Conservation (phyloP, 164 flowering plant genomes). For the Magnolia sinica region DNA sequence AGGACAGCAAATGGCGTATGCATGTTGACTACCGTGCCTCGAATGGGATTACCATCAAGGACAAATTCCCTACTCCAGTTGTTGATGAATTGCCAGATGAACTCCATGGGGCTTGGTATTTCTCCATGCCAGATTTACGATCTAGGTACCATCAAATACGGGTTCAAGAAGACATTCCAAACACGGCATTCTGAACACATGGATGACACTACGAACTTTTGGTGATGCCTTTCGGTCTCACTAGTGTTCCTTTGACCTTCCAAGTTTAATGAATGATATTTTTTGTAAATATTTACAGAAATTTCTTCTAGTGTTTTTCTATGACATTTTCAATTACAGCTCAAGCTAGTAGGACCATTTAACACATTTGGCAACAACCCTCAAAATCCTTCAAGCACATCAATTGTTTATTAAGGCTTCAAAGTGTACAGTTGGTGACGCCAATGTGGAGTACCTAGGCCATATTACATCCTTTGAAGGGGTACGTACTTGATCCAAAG, state of each 20-base stretch:
- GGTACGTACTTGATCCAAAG: background rate
- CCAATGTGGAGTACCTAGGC: background rate
- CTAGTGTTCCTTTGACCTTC: background rate
- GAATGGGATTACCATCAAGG: constrained; percentile 1
- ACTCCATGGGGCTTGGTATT: constrained; percentile 10
- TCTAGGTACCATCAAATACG: constrained; percentile 20
- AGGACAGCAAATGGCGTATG: constrained; percentile 6
- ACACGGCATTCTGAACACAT: constrained; percentile 15
- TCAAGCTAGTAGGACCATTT: background rate
- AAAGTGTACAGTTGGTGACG: background rate
- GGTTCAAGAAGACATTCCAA: background rate
- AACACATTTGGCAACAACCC: background rate
- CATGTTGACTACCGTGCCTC: constrained; percentile 1
- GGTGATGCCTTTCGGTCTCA: background rate
- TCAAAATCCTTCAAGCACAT: background rate
- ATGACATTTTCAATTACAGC: constrained; percentile 15
- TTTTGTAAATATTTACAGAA: background rate
- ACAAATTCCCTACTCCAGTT: constrained; percentile 4
- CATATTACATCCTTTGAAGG: background rate
- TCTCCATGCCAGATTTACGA: constrained; percentile 15
- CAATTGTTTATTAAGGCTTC: background rate
- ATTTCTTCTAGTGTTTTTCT: constrained; percentile 16
- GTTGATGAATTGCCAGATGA: constrained; percentile 13
- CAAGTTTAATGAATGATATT: constrained; percentile 8
- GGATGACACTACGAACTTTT: background rate